Evolutionary conservation across 371 early-diverging fungal species (phyloP).

Genomic region (Dinochytrium kinnereticum): DNA sequence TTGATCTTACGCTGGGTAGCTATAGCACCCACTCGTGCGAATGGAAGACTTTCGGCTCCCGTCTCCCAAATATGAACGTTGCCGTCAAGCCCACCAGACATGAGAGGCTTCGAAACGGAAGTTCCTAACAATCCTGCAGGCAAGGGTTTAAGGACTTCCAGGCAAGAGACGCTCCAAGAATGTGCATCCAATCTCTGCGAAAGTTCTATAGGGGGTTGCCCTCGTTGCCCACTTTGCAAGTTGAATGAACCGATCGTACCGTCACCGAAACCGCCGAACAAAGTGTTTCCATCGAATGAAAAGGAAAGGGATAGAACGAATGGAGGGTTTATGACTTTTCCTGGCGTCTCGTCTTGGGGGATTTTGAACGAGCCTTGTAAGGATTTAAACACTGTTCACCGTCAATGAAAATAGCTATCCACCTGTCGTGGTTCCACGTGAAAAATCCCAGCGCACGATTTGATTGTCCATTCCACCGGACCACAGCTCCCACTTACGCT

Average conservation of each 20-base stretch:
- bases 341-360: not conserved
- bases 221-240: not conserved
- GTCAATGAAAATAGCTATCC: not conserved
- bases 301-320: constrained; percentile 30
- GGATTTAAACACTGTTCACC: not conserved
- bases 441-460: constrained; percentile 34
- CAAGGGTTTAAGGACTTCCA: not conserved
- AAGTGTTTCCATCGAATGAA: not conserved
- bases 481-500: constrained; percentile 33
- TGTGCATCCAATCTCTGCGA: constrained; percentile 14
- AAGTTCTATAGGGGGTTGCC: not conserved
- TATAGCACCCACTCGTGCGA: not conserved
- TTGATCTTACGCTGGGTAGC: not conserved
- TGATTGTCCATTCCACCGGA: constrained; percentile 29
- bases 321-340: constrained; percentile 36
- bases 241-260: constrained; percentile 16
- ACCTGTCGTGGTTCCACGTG: constrained; percentile 19
- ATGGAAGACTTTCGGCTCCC: not conserved
- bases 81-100: constrained; percentile 18
- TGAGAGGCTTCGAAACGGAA: not conserved
- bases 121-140: not conserved
- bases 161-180: constrained; percentile 28
- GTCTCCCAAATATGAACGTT: constrained; percentile 6
- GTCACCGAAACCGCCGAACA: constrained; percentile 39
- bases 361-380: not conserved